Evolutionary conservation across 2,329 filamentous ascomycete genomes (phyloP).

Genomic region (Cytospora piceae): DNA sequence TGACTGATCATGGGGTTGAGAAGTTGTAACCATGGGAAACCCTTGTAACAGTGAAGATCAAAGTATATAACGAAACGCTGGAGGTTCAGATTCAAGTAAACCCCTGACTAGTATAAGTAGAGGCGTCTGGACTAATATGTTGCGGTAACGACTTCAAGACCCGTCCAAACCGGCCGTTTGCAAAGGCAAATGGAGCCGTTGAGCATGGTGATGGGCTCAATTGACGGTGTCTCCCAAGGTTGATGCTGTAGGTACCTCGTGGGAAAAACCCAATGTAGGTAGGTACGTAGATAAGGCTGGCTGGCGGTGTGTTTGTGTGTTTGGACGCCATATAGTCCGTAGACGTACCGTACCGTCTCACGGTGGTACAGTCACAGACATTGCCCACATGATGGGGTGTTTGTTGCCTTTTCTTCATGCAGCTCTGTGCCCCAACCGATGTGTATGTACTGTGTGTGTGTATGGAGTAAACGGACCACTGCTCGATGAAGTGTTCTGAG

Average conservation of each 20-base stretch:
- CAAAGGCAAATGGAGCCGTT: background rate
- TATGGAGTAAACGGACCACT: slow-evolving; percentile 15
- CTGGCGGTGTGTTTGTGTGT: slow-evolving; percentile 1
- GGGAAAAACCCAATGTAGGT: too few relatives aligned
- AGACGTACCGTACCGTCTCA: slow-evolving; percentile 2
- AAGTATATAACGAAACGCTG: slow-evolving; percentile 5
- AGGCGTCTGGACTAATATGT: background rate
- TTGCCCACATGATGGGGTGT: slow-evolving; percentile 15
- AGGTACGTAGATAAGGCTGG: slow-evolving; percentile 6
- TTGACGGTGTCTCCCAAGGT: background rate
- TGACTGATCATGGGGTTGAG: slow-evolving; percentile 17
- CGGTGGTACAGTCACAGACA: slow-evolving; percentile 20
- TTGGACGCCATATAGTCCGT: slow-evolving; percentile 15
- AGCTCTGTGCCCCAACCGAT: slow-evolving; percentile 15
- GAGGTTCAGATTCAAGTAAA: background rate
- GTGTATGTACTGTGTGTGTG: background rate
- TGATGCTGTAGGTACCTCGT: background rate
- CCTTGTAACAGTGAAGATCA: background rate
- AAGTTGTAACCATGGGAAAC: background rate
- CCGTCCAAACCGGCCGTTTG: slow-evolving; percentile 2
- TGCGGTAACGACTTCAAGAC: background rate
- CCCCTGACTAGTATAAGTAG: slow-evolving; percentile 9
- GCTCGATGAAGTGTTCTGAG: slow-evolving; percentile 9
- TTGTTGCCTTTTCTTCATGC: slow-evolving; percentile 11
- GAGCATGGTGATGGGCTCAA: background rate